Evolutionary conservation across 257 asterid species (phyloP).

Genomic region (Fraxinus americana): DNA sequence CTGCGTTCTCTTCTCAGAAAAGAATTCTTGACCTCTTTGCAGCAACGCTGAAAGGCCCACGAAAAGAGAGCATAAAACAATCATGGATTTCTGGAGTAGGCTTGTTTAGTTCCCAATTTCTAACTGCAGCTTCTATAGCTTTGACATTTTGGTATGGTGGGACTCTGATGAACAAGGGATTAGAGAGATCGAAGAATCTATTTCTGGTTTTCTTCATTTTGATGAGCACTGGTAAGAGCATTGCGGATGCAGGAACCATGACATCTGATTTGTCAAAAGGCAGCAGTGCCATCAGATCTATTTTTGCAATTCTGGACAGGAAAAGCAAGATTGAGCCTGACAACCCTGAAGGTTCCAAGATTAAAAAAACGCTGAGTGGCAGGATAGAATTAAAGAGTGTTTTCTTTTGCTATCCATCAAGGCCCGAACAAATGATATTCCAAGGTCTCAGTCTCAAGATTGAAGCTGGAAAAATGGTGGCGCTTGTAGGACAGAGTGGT

Average conservation of each 20-base stretch:
- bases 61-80: slow-evolving; percentile 53
- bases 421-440: slow-evolving; percentile 68
- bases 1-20: slow-evolving; percentile 71
- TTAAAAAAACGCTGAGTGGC: slow-evolving; percentile 41
- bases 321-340: slow-evolving; percentile 59
- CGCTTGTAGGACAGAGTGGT: slow-evolving; percentile 79
- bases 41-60: slow-evolving; percentile 45
- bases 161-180: slow-evolving; percentile 57
- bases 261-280: slow-evolving; percentile 72
- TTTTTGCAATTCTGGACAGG: slow-evolving; percentile 54
- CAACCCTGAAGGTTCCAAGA: slow-evolving; percentile 33
- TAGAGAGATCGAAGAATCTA: slow-evolving; percentile 52
- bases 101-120: slow-evolving; percentile 53
- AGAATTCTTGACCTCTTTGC: slow-evolving; percentile 51
- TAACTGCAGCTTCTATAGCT: slow-evolving; percentile 59
- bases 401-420: slow-evolving; percentile 59
- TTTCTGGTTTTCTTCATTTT: slow-evolving; percentile 71
- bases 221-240: slow-evolving; percentile 76
- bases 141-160: slow-evolving; percentile 85
- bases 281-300: slow-evolving; percentile 51
- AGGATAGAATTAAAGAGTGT: slow-evolving; percentile 49
- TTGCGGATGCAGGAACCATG: slow-evolving; percentile 85
- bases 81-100: slow-evolving; percentile 71
- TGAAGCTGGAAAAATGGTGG: slow-evolving; percentile 61
- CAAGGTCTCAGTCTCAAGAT: slow-evolving; percentile 60